Evolutionary conservation across 257 asterid genomes (phyloP).

Genomic region (Plantago major): DNA sequence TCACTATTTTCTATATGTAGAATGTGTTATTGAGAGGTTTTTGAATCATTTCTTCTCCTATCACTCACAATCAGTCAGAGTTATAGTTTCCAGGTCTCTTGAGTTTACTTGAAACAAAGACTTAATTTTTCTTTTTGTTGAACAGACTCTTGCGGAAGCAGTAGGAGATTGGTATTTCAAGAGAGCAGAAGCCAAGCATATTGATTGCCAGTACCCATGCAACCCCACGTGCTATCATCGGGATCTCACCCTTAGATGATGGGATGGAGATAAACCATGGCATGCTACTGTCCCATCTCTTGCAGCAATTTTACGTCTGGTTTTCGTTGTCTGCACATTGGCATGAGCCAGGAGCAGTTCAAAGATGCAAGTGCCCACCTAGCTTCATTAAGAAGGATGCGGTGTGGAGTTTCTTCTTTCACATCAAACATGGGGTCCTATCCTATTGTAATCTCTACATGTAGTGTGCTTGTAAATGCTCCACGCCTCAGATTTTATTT

Average conservation of each 20-base stretch:
- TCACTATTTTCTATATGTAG: too few relatives aligned
- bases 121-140: conserved; percentile 3
- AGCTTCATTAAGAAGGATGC: too few relatives aligned
- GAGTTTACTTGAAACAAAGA: too few relatives aligned
- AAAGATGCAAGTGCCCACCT: background rate
- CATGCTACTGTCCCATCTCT: background rate
- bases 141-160: conserved; percentile 83
- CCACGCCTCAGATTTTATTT: too few relatives aligned
- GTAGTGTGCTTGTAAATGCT: too few relatives aligned
- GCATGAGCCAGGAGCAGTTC: conserved; percentile 28
- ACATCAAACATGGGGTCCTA: too few relatives aligned
- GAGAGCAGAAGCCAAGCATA: conserved; percentile 43
- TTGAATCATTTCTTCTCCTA: too few relatives aligned
- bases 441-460: too few relatives aligned
- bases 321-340: background rate
- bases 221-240: conserved; percentile 80
- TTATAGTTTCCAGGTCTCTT: background rate
- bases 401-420: too few relatives aligned
- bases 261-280: background rate
- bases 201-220: conserved; percentile 85
- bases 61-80: too few relatives aligned
- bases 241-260: conserved; percentile 40
- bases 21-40: too few relatives aligned
- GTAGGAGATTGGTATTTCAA: conserved; percentile 95
- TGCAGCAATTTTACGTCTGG: background rate